Base-by-base conservation (phyloP, 805 yeast genomes). In the Wickerhamomyces strasburgensis region DNA sequence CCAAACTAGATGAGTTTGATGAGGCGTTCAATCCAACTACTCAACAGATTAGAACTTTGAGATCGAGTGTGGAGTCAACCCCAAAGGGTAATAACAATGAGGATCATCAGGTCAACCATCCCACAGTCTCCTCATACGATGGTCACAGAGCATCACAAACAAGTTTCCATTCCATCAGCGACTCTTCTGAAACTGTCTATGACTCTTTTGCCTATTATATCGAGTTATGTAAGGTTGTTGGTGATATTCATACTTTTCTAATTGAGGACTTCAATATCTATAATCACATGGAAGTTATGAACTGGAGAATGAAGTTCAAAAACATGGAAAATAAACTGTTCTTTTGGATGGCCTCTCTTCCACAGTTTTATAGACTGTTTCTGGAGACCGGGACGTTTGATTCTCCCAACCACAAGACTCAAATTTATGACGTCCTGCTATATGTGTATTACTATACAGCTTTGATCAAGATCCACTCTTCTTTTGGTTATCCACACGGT, bases 161-260 rank as follows among this genome's bases (percentile, higher is more conserved):
- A 37, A 7, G 35, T 29, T 14, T 8, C 33, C 13, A 21, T 11
- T 15, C 27, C 15, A n/a, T 27, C 33, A 6, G 29, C 14, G 6
- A 17, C 18, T 6, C 39, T 4, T 19, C 11, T 17, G 44, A 42
- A n/a, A n/a, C 27, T 2, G 18, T 37, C 4, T 51, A 51, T 34
- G 56, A 51, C 24, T 47, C 56, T 2, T 49, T 51, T 34, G 26
- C 52, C 9, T 44, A 33, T 26, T 49, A 49, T 23, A 47, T 51
- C 23, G 54, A 49, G 24, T 21, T 51, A 26, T 48, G 37, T 19
- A 49, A 46, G 28, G n/a, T 47, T 3, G 44, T 49, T 17, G 56
- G 54, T 14, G 52, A 51, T 28, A 45, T 51, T 16, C 52, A 51
- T 29, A 37, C 46, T 0, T 51, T 51, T 23, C 31, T 46, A 21